Evolutionary conservation across 2,329 filamentous ascomycete species (phyloP), one percentile per base, ranked within the genome.

Genomic region (Fusarium sp.): DNA sequence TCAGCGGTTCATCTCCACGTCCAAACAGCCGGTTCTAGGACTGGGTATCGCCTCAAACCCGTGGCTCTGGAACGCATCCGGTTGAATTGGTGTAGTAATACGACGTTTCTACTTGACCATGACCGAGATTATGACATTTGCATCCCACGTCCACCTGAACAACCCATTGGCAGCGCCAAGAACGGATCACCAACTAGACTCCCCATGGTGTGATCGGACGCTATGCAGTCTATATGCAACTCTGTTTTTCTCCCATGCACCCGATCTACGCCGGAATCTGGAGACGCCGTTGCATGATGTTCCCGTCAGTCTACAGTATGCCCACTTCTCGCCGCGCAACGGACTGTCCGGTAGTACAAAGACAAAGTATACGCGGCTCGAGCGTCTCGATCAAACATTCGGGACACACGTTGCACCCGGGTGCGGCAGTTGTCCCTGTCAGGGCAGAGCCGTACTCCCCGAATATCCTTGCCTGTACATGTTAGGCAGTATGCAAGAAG

Each of bases 371-470:
- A 25, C 43, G 34, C 39, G 56, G 48, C 67, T 61, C 41, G 59
- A 32, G 35, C 41, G n/a, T 37, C 58, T 35, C 6, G 27, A 37
- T 54, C 61, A 39, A 35, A 43, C 20, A 54, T 25, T 57, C 62
- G 37, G 52, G 37, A 64, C 54, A 50, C 43, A 27, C 30, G 35
- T 58, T 58, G 59, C 63, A 39, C 27, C 57, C 50, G 34, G 43
- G 39, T 54, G 34, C 57, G 56, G 57, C 41, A 61, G 35, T 35
- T 61, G 23, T 61, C 56, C 62, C 43, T 59, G 43, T 45, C n/a
- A 41, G 43, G 66, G 37, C 54, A 70, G 58, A 66, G 72, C 72
- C 73, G 72, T 57, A 75, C 72, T 75, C 72, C 69, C 72, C 72
- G 72, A 75, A 54, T 8, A 58, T 58, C 69, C 69, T 43, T 67